Evolutionary conservation across 1,284 basidiomycete genomes (phyloP).

Genomic region (Sanghuangporus weigelae): DNA sequence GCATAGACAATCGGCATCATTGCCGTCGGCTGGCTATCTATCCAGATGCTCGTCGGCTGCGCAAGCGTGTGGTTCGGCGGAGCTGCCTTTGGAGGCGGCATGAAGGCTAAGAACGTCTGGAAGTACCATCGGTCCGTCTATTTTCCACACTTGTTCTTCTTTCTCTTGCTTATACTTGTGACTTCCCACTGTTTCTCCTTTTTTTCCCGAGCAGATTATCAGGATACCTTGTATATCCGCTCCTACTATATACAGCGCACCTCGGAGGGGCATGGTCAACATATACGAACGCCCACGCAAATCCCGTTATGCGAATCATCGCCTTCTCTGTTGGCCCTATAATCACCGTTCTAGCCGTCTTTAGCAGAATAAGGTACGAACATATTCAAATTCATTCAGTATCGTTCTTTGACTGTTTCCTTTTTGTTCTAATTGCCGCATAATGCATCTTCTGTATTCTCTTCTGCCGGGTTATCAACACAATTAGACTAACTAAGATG

Average conservation of each 20-base stretch:
- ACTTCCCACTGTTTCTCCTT: background rate
- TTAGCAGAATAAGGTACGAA: conserved; percentile 42
- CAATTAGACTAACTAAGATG: conserved; percentile 45
- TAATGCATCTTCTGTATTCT: background rate
- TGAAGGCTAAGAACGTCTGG: conserved; percentile 64
- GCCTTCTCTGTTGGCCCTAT: conserved; percentile 52
- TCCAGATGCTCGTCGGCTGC: conserved; percentile 53
- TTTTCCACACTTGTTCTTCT: background rate
- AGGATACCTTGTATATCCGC: conserved; percentile 56
- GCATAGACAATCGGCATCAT: conserved; percentile 51
- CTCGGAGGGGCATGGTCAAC: conserved; percentile 61
- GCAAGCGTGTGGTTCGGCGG: conserved; percentile 68
- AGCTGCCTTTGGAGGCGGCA: conserved; percentile 55
- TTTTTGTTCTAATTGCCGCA: conserved; percentile 2
- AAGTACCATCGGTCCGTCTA: conserved; percentile 62
- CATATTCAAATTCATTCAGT: background rate
- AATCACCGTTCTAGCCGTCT: conserved; percentile 35
- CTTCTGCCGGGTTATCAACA: background rate
- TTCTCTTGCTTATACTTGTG: conserved; percentile 1
- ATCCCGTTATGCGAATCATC: conserved; percentile 38
- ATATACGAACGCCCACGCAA: conserved; percentile 42
- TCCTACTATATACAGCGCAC: conserved; percentile 50
- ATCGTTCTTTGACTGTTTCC: background rate
- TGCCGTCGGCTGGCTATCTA: conserved; percentile 46
- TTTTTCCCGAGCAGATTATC: conserved; percentile 42